phyloP scores from a whole-genome alignment of 2,329 filamentous ascomycete genomes.

The Neonectria coccinea region DNA sequence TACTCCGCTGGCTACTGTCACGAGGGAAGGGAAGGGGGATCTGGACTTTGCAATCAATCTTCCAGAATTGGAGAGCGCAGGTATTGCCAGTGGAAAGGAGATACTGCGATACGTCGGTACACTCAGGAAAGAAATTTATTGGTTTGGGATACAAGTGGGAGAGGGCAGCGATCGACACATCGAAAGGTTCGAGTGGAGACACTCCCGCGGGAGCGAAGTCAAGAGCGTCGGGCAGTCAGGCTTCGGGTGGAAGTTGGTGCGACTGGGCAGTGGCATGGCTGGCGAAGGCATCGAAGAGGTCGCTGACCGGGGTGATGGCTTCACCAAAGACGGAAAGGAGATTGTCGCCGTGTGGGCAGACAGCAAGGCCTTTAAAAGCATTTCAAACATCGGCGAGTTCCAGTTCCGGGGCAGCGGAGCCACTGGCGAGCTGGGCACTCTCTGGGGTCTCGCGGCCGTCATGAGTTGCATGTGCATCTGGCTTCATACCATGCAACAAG shows the following conservation, averaged over 20 bases:
- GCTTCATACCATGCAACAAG: slow-evolving; percentile 24
- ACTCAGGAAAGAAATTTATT: slow-evolving; percentile 6
- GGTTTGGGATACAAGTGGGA: slow-evolving; percentile 24
- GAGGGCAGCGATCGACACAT: slow-evolving; percentile 1
- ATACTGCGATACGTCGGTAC: slow-evolving; percentile 12
- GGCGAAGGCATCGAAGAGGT: not conserved
- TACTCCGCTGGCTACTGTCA: slow-evolving; percentile 11
- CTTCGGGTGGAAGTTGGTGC: slow-evolving; percentile 37
- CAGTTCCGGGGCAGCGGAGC: slow-evolving; percentile 34
- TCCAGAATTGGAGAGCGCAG: not conserved
- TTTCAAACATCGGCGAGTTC: slow-evolving; percentile 35
- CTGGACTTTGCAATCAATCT: slow-evolving; percentile 25
- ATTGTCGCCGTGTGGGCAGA: slow-evolving; percentile 34
- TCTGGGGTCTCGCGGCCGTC: slow-evolving; percentile 35
- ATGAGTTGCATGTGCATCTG: slow-evolving; percentile 36
- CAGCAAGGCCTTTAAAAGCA: slow-evolving; percentile 21
- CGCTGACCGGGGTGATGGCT: slow-evolving; percentile 13
- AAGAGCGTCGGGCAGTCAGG: slow-evolving; percentile 34
- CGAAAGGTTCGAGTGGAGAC: slow-evolving; percentile 38
- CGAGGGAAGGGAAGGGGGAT: not conserved
- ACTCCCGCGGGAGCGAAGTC: slow-evolving; percentile 37
- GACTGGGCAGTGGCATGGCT: slow-evolving; percentile 23
- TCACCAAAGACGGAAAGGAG: slow-evolving; percentile 36
- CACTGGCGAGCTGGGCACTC: slow-evolving; percentile 31
- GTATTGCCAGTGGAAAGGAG: not conserved